These are phyloP conservation scores for Lasiodiplodia theobromae DNA, from an alignment of 2,329 filamentous ascomycete genomes.

Conservation along the genomic window DNA sequence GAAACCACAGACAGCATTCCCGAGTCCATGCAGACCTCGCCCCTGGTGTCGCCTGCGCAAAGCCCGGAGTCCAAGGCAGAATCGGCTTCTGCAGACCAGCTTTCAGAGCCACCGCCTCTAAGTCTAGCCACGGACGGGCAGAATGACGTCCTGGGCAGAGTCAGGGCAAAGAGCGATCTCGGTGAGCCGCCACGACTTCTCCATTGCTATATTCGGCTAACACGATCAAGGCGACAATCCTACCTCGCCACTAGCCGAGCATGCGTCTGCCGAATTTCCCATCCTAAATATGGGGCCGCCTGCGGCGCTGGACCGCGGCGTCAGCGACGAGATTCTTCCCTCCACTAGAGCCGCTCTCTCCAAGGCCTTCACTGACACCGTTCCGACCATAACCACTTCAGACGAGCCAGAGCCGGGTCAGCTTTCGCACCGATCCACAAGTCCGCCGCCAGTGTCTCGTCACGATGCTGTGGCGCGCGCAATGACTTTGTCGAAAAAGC, in stretches of 20 bases:
- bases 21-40: slow-evolving; percentile 92
- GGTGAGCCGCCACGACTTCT: slow-evolving; percentile 46
- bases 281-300: slow-evolving; percentile 55
- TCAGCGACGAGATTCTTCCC: slow-evolving; percentile 58
- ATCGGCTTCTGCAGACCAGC: slow-evolving; percentile 49
- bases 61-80: slow-evolving; percentile 73
- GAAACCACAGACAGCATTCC: slow-evolving; percentile 92
- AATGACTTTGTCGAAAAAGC: slow-evolving; percentile 81
- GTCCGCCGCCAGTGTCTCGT: slow-evolving; percentile 74
- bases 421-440: slow-evolving; percentile 66
- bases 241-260: slow-evolving; percentile 35
- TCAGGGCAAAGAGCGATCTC: slow-evolving; percentile 55
- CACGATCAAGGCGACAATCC: slow-evolving; percentile 23
- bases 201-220: slow-evolving; percentile 16
- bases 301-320: slow-evolving; percentile 2
- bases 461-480: slow-evolving; percentile 84
- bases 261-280: slow-evolving; percentile 42
- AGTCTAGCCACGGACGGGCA: slow-evolving; percentile 63
- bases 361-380: slow-evolving; percentile 37
- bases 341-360: slow-evolving; percentile 50
- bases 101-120: slow-evolving; percentile 75
- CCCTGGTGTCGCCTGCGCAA: slow-evolving; percentile 85
- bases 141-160: slow-evolving; percentile 4
- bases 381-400: slow-evolving; percentile 41
- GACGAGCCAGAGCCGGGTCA: slow-evolving; percentile 39